Base-by-base conservation (phyloP, 1,139 yeast genomes). In the Suhomyces wounanorum region DNA sequence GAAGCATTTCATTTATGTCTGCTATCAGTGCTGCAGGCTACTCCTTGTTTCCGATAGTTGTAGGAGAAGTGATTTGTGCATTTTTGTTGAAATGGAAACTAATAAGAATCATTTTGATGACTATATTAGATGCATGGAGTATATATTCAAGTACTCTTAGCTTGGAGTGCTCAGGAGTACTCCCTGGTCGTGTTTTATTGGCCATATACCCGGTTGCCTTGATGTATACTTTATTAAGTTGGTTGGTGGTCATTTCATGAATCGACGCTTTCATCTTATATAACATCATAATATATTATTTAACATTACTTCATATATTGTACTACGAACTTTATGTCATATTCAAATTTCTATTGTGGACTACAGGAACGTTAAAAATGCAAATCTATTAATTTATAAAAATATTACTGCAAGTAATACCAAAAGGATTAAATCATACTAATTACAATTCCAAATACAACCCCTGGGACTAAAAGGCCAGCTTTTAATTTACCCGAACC, bases 11-110 rank as follows among this genome's bases (percentile, higher is more conserved):
- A 2, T 87, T 87, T 59, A 82, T 89, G 74, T 88, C 88, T 50
- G 92, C 96, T 28, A 75, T 89, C 50, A 84, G 91, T 60, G 89
- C 92, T 26, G 80, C 89, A 1, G 95, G 96, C 1, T 89, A 89
- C 69, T 85, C 92, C 16, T 69, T 88, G 66, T 89, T 89, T 67
- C 96, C 96, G 2, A 75, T 89, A 39, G 81, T 86, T 4, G 60
- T 86, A 9, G 89, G 91, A 0, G 84, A 87, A 6, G 50, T 84
- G 5, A 55, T 85, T n/a, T 79, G 89, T 43, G 72, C 85, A 7
- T 73, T 86, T 50, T 70, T 87, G 23, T 54, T 76, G 14, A 69
- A 73, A 40, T 77, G 80, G 75, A 81, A 81, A 55, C 65, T 83
- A 26, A 60, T 87, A 7, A 72, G 95, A 54, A 67, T 87, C 40